A percentile compares a stretch with the other conserved stretches of the same genome.
Conservation (phyloP, 2,329 filamentous ascomycete genomes). For the Monilinia fructigena region DNA sequence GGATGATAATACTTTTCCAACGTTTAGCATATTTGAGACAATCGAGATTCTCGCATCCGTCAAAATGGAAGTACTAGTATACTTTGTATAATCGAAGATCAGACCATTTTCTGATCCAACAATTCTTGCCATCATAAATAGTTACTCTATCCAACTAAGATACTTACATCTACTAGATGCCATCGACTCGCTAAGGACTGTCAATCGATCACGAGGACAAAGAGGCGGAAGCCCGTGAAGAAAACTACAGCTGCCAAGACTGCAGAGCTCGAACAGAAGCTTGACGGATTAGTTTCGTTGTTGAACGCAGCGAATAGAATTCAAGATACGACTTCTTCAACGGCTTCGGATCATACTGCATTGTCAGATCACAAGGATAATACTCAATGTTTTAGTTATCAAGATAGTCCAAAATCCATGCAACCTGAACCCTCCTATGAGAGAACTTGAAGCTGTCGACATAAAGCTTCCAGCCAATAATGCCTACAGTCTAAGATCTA, state of each 20-base stretch:
- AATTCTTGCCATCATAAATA: background rate
- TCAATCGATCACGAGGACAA: slow-evolving; percentile 22
- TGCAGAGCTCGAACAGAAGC: slow-evolving; percentile 28
- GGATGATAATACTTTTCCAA: background rate
- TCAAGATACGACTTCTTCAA: slow-evolving; percentile 6
- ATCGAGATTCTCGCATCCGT: background rate
- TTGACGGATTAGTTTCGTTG: slow-evolving; percentile 26
- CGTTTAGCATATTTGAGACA: no score
- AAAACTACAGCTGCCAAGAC: slow-evolving; percentile 26
- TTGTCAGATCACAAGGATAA: background rate
- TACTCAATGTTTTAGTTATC: background rate
- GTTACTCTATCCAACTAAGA: background rate
- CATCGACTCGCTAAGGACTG: slow-evolving; percentile 26
- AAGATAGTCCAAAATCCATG: background rate
- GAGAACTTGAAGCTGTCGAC: background rate
- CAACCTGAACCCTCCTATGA: background rate
- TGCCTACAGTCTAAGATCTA: background rate
- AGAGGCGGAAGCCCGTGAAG: slow-evolving; percentile 22
- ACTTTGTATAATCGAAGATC: no score
- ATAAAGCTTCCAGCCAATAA: slow-evolving; percentile 2
- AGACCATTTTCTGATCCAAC: background rate
- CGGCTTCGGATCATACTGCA: background rate
- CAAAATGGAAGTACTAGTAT: no score
- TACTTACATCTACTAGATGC: slow-evolving; percentile 15
- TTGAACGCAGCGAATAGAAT: slow-evolving; percentile 8